These are phyloP conservation scores for Yamadazyma sp. DNA, from an alignment of 805 yeast species.

Conservation along the genomic window DNA sequence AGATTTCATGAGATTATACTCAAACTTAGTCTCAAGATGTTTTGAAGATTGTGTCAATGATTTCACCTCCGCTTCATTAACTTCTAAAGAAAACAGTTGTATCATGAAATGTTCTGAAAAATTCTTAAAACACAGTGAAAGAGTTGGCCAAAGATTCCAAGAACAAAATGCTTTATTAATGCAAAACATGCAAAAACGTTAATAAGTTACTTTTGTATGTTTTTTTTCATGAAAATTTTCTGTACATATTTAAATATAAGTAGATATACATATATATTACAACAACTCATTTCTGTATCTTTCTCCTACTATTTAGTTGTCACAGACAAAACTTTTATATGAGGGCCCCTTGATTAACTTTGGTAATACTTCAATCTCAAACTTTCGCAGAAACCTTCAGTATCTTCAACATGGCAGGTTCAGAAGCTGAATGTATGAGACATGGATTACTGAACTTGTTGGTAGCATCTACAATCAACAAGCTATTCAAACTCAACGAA, in stretches of 20 bases:
- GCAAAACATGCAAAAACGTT: conserved; percentile 53
- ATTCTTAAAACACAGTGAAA: conserved; percentile 95
- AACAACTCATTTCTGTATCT: too few relatives aligned
- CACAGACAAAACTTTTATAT: too few relatives aligned
- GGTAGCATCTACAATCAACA: conserved; percentile 13
- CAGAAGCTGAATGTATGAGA: conserved; percentile 10
- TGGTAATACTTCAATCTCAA: too few relatives aligned
- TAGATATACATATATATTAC: too few relatives aligned
- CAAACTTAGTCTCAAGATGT: conserved; percentile 94
- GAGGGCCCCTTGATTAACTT: too few relatives aligned
- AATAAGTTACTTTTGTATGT: conserved; percentile 4
- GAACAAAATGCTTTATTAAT: conserved; percentile 86
- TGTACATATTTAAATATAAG: too few relatives aligned
- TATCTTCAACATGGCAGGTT: neutral
- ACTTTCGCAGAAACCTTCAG: too few relatives aligned
- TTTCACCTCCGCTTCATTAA: conserved; percentile 87
- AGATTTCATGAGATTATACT: conserved; percentile 96
- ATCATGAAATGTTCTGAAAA: conserved; percentile 92
- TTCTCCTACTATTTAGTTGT: too few relatives aligned
- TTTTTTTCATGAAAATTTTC: neutral
- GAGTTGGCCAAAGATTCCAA: conserved; percentile 98
- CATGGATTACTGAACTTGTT: conserved; percentile 12
- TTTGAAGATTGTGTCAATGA: conserved; percentile 97
- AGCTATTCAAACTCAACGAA: conserved; percentile 6
- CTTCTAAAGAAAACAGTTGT: conserved; percentile 82